A percentile compares a stretch with the other conserved stretches of the same genome.
phyloP scores from a whole-genome alignment of 805 yeast species.

The Candida cerambycidarum region DNA sequence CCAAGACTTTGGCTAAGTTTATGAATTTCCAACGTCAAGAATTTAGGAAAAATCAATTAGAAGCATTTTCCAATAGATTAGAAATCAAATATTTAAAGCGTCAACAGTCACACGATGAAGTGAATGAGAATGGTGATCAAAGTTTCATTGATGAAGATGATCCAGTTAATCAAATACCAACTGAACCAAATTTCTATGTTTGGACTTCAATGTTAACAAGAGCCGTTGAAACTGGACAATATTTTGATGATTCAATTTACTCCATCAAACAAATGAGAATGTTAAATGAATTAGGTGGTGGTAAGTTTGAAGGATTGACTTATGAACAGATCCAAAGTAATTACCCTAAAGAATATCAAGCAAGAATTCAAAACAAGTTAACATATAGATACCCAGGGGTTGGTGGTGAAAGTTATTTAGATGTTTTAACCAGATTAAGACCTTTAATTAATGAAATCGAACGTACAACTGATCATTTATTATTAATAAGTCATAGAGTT shows the following conservation, averaged over 20 bases:
- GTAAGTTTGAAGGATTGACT: conserved; percentile 89
- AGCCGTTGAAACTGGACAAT: conserved; percentile 73
- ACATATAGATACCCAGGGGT: conserved; percentile 93
- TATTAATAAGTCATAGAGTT: conserved; percentile 85
- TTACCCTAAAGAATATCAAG: conserved; percentile 75
- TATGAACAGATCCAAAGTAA: conserved; percentile 75
- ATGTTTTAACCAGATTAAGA: conserved; percentile 85
- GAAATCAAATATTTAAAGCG: conserved; percentile 42
- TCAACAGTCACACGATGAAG: conserved; percentile 23
- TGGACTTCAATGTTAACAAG: conserved; percentile 90
- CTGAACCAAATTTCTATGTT: conserved; percentile 78
- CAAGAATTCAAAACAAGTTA: conserved; percentile 75
- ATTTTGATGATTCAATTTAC: conserved; percentile 70
- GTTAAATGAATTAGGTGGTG: conserved; percentile 93
- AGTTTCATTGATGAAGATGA: conserved; percentile 21
- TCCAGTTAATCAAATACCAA: conserved; percentile 27
- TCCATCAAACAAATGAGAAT: conserved; percentile 86
- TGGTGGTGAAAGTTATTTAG: conserved; percentile 94
- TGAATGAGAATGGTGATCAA: conserved; percentile 10
- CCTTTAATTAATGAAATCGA: conserved; percentile 93
- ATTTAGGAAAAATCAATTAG: conserved; percentile 64
- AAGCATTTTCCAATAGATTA: conserved; percentile 47
- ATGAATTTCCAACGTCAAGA: conserved; percentile 67
- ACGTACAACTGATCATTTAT: conserved; percentile 81
- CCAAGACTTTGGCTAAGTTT: conserved; percentile 71